phyloP scores from a whole-genome alignment of 169 alveolate genomes.

The Sarcocystis neurona region DNA sequence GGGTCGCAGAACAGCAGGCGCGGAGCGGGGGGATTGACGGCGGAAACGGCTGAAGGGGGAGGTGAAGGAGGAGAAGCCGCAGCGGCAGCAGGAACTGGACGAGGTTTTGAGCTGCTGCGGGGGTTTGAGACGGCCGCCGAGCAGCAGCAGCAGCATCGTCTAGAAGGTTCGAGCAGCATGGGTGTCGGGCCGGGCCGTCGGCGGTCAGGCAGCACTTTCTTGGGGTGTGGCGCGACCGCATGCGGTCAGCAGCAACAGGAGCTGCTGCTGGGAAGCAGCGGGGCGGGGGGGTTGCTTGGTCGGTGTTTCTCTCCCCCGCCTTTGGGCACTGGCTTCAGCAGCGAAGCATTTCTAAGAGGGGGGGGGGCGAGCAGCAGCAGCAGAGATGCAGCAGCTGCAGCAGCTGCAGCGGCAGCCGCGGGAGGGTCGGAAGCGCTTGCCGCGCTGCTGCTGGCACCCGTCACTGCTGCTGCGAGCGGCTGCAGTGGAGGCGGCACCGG shows the following conservation, averaged over 20 bases:
- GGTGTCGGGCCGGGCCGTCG: neutral
- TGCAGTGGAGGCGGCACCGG: too few relatives aligned
- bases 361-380: constrained; percentile 37
- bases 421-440: neutral
- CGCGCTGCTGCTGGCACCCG: too few relatives aligned
- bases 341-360: constrained; percentile 18
- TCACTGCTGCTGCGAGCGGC: too few relatives aligned
- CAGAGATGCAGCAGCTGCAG: neutral
- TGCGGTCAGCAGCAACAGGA: neutral
- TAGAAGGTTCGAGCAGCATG: too few relatives aligned
- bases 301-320: constrained; percentile 21
- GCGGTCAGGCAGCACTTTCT: neutral
- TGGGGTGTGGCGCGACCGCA: neutral
- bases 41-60: neutral
- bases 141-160: neutral
- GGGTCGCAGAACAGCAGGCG: constrained; percentile 3
- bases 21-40: neutral
- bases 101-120: neutral
- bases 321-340: constrained; percentile 21
- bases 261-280: neutral
- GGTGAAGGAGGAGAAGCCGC: neutral
- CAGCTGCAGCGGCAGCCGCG: neutral
- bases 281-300: neutral
- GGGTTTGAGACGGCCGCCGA: neutral
- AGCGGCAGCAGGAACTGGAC: neutral